phyloP scores from a whole-genome alignment of 306 rosid genomes.

The Corylus avellana region DNA sequence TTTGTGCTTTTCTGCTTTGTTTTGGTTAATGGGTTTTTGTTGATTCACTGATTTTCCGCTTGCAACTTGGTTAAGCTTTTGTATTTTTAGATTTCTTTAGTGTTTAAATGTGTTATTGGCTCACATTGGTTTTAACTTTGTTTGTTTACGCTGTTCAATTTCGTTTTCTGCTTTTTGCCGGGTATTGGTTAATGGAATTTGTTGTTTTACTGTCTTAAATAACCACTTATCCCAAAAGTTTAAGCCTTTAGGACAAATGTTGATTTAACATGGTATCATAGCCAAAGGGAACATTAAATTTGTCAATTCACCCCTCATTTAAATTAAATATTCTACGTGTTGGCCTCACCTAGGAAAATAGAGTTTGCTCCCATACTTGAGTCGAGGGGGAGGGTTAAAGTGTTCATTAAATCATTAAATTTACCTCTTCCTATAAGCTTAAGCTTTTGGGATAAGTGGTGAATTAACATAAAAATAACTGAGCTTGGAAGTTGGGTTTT shows the following conservation, averaged over 20 bases:
- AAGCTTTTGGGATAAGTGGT: too few species aligned
- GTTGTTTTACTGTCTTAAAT: not conserved
- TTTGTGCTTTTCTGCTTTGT: not conserved
- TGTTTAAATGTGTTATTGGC: not conserved
- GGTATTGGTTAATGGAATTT: not conserved
- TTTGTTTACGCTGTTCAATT: not conserved
- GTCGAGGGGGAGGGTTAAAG: too few species aligned
- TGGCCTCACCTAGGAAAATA: too few species aligned
- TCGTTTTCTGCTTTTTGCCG: not conserved
- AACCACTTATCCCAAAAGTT: too few species aligned
- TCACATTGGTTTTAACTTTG: not conserved
- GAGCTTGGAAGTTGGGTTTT: not conserved
- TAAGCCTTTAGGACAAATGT: too few species aligned
- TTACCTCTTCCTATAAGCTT: too few species aligned
- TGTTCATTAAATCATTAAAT: too few species aligned
- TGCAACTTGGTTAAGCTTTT: not conserved
- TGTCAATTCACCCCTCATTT: too few species aligned
- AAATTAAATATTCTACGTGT: too few species aligned
- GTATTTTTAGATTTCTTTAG: not conserved
- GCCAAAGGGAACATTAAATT: too few species aligned
- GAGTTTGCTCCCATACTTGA: too few species aligned
- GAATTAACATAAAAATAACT: not conserved
- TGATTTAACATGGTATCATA: too few species aligned
- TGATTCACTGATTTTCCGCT: not conserved
- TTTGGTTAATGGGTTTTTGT: conserved; percentile 22